phyloP scores from a whole-genome alignment of 2,329 filamentous ascomycete genomes.

The Drechmeria coniospora region DNA sequence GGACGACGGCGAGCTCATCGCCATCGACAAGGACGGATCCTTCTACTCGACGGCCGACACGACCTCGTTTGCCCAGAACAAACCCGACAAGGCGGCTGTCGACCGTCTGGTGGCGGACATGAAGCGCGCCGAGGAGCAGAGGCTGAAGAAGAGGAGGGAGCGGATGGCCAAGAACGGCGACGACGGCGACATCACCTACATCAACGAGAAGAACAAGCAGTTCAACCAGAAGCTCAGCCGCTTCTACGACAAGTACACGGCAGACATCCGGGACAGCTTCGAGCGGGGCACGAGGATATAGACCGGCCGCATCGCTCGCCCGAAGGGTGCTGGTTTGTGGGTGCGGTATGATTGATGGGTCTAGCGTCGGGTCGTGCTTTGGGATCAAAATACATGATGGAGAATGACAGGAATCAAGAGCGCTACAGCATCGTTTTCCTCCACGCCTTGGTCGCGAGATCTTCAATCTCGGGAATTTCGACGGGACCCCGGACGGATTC shows the following conservation, averaged over 20 bases:
- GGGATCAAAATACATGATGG: constrained; percentile 23
- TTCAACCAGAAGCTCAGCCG: constrained; percentile 94
- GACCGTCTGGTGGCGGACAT: constrained; percentile 79
- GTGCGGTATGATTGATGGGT: no score
- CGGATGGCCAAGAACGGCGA: constrained; percentile 65
- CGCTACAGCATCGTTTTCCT: constrained; percentile 72
- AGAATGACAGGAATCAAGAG: constrained; percentile 6
- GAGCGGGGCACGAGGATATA: constrained; percentile 93
- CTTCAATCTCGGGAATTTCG: constrained; percentile 66
- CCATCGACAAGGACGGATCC: constrained; percentile 76
- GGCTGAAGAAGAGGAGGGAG: constrained; percentile 74
- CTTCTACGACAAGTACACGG: constrained; percentile 98
- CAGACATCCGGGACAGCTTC: constrained; percentile 93
- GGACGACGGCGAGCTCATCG: constrained; percentile 86
- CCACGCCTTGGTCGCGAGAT: constrained; percentile 69
- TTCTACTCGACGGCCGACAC: constrained; percentile 85
- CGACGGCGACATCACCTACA: constrained; percentile 87
- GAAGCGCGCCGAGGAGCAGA: constrained; percentile 72
- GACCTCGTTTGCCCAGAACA: constrained; percentile 67
- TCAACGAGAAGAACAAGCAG: constrained; percentile 99
- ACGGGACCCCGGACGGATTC: constrained; percentile 58
- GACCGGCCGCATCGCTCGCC: no score
- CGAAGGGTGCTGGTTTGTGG: no score
- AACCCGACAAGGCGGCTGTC: constrained; percentile 72
- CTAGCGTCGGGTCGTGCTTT: constrained; percentile 3